Evolutionary conservation across 352 stramenopile species (phyloP), one percentile per base, ranked within the genome.

Genomic region (Pythium aristosporum): DNA sequence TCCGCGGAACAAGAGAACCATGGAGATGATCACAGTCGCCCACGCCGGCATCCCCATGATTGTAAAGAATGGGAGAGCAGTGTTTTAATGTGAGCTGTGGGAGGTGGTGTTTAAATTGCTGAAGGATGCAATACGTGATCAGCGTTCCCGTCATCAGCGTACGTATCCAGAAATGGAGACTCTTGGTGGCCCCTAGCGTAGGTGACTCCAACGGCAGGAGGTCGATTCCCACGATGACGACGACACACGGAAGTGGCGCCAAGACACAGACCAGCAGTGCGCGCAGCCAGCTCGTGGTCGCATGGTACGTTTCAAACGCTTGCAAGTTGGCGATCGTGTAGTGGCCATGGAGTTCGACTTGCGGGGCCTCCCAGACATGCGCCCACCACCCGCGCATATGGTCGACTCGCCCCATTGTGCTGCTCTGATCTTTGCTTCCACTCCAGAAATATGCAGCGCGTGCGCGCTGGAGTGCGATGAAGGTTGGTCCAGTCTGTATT

Each of bases 31-130:
- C 2, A 81, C 65, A 13, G 67, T 71, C 5, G 5, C 9, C 32
- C 32, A 36, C 5, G 32, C 32, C 5, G 32, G 32, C 32, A 36
- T 36, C 5, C 32, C 32, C 5, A 36, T 9, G 9, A 36, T 36
- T 9, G 9, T 36, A 9, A 10, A 9, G 50, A 85, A 85, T 11
- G 74, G 72, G 12, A 82, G 25, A 16, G 72, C 57, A 51, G 43
- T 30, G 50, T 9, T 2, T 20, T 25, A 57, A 30, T 30, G 6
- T 23, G 39, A 42, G 53, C 23, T 25, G n/a, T 13, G 59, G 48
- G 5, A 60, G 12, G 36, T 60, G 50, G 0, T 46, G 37, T 18
- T 41, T 39, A 28, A 66, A 57, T 20, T 66, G 59, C 11, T 60
- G 32, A 7, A 66, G 51, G 3, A 57, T 18, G 28, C 49, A 53